These are phyloP conservation scores for Acanthamoeba healyi DNA, from an alignment of 208 protist species.

Conservation along the genomic window DNA sequence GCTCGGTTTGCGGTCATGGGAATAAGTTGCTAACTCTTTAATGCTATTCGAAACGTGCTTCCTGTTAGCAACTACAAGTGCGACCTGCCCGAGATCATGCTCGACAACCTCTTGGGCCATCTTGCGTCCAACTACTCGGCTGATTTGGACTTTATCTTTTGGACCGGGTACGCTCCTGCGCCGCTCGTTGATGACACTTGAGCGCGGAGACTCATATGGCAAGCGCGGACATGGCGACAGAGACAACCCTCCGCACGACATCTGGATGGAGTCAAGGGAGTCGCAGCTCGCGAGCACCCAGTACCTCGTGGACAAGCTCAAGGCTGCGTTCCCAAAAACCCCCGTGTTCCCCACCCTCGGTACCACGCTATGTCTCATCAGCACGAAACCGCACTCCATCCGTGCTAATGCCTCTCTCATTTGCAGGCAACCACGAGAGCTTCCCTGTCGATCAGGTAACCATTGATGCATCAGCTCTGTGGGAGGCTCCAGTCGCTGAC, in stretches of 20 bases:
- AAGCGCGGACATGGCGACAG: no score
- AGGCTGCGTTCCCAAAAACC: not conserved
- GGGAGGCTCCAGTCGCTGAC: not conserved
- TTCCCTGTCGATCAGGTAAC: slow-evolving; percentile 40
- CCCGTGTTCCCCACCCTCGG: slow-evolving; percentile 45
- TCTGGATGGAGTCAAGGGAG: slow-evolving; percentile 27
- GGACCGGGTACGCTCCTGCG: slow-evolving; percentile 41
- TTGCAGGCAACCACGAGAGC: slow-evolving; percentile 27
- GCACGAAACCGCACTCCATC: no score
- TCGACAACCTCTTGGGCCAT: not conserved
- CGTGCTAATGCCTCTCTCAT: not conserved
- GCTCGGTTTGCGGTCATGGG: no score
- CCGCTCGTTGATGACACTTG: no score
- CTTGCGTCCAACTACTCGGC: slow-evolving; percentile 33
- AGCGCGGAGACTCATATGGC: no score
- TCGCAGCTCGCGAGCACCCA: slow-evolving; percentile 1
- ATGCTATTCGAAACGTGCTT: no score
- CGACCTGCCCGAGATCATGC: slow-evolving; percentile 20
- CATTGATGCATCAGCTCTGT: not conserved
- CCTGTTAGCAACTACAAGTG: slow-evolving; percentile 43
- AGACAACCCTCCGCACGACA: slow-evolving; percentile 62
- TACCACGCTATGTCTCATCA: not conserved
- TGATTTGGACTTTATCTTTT: slow-evolving; percentile 54
- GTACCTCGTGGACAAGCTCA: not conserved
- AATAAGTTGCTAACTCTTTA: no score